Evolutionary conservation across 768 basidiomycete genomes (phyloP).

Genomic region (Mycena chlorophos): DNA sequence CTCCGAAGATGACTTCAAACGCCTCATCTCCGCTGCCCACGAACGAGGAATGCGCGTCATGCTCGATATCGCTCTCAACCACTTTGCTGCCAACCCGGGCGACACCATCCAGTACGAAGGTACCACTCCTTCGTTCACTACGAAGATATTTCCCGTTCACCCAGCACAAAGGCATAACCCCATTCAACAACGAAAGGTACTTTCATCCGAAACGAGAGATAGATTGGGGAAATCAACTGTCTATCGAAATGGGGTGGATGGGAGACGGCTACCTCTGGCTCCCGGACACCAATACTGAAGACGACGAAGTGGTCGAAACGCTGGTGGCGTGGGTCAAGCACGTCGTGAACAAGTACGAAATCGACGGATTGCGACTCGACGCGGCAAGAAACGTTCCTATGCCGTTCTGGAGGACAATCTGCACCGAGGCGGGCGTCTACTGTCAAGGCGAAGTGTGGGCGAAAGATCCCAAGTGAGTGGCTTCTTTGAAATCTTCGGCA

Average conservation of each 20-base stretch:
- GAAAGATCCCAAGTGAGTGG: conserved; percentile 36
- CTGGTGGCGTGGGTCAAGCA: conserved; percentile 52
- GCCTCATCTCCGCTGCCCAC: conserved; percentile 53
- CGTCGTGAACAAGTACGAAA: conserved; percentile 50
- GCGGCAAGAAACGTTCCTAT: conserved; percentile 48
- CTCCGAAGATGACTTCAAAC: conserved; percentile 53
- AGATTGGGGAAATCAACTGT: conserved; percentile 19
- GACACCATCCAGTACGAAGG: conserved; percentile 3
- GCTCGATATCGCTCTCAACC: conserved; percentile 65
- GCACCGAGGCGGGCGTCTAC: conserved; percentile 54
- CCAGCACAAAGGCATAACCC: conserved; percentile 2
- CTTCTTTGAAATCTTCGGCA: background rate
- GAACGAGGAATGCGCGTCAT: conserved; percentile 56
- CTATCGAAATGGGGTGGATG: conserved; percentile 48
- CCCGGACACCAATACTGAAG: conserved; percentile 61
- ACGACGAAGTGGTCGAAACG: conserved; percentile 45
- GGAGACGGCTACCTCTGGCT: conserved; percentile 58
- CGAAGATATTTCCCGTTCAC: conserved; percentile 1
- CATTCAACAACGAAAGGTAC: conserved; percentile 10
- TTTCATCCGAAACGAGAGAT: conserved; percentile 30
- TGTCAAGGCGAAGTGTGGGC: conserved; percentile 61
- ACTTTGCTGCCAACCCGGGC: conserved; percentile 48
- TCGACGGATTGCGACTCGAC: conserved; percentile 70
- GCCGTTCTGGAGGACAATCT: conserved; percentile 57
- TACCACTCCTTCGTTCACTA: conserved; percentile 6